Evolutionary conservation across 345 rosid species (phyloP).

Genomic region (Dipteronia sinensis): DNA sequence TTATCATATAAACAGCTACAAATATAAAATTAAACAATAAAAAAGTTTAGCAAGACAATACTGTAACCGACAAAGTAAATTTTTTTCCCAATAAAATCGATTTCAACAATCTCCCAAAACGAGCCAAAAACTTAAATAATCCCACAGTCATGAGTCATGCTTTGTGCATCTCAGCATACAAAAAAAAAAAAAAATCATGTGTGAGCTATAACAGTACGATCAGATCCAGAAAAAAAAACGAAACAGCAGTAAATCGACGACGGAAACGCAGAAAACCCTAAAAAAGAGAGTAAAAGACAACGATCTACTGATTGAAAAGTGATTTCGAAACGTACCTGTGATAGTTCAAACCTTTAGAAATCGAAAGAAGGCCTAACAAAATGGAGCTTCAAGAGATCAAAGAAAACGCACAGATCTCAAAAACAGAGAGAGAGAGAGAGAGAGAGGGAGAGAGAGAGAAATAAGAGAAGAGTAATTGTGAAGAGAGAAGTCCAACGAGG

Average conservation of each 20-base stretch:
- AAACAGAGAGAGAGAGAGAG: conserved; percentile 9
- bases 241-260: background rate
- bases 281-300: background rate
- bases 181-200: background rate
- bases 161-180: background rate
- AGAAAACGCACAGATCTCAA: conserved; percentile 42
- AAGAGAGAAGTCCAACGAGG: conserved; percentile 1
- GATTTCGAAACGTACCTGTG: conserved; percentile 44
- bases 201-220: background rate
- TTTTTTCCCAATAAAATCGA: background rate
- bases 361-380: background rate
- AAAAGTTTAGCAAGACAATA: background rate
- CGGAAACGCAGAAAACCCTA: conserved; percentile 17
- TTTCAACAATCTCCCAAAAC: background rate
- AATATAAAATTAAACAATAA: background rate
- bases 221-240: conserved; percentile 23
- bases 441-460: background rate
- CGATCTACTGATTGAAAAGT: conserved; percentile 11
- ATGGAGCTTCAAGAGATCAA: conserved; percentile 17
- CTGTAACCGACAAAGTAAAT: background rate
- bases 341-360: conserved; percentile 19
- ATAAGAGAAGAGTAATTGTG: background rate
- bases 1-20: background rate
- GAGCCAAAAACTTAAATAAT: background rate
- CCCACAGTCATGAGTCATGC: background rate